These are phyloP conservation scores for Geopyxis carbonaria DNA, from an alignment of 495 filamentous ascomycete species.

Conservation along the genomic window DNA sequence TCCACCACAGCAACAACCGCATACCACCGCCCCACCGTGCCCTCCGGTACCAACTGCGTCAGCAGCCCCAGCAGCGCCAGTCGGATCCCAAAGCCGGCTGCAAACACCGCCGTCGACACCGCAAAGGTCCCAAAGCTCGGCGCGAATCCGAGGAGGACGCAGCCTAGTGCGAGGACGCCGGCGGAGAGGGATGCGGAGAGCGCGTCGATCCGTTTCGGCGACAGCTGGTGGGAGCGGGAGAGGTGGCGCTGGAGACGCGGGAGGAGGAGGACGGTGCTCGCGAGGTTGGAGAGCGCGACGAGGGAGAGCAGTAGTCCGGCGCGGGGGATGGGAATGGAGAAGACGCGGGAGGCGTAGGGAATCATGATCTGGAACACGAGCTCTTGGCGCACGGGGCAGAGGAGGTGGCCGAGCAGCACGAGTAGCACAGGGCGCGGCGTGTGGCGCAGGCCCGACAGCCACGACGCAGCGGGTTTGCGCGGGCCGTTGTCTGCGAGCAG, in stretches of 20 bases:
- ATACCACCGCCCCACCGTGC: not conserved
- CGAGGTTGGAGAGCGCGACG: slow-evolving; percentile 4
- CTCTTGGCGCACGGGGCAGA: slow-evolving; percentile 6
- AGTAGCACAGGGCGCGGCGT: too few species aligned
- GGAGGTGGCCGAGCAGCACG: slow-evolving; percentile 4
- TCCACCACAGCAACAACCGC: slow-evolving; percentile 6
- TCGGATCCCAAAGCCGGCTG: slow-evolving; percentile 6
- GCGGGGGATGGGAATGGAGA: slow-evolving; percentile 1
- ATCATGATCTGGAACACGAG: slow-evolving; percentile 12
- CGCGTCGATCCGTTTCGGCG: slow-evolving; percentile 1
- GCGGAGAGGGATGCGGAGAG: slow-evolving; percentile 2
- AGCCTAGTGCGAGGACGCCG: slow-evolving; percentile 1
- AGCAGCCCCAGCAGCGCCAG: slow-evolving; percentile 5
- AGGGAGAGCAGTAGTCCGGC: slow-evolving; percentile 6
- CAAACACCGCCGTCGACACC: not conserved
- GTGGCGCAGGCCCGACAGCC: too few species aligned
- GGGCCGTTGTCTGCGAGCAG: too few species aligned
- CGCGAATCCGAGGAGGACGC: slow-evolving; percentile 1
- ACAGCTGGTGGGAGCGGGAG: not conserved
- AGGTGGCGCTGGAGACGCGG: slow-evolving; percentile 1
- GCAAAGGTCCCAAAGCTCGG: not conserved
- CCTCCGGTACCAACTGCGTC: slow-evolving; percentile 3
- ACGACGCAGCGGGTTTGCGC: not conserved
- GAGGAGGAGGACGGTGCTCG: slow-evolving; percentile 1
- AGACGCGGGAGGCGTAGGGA: slow-evolving; percentile 2